Conservation (phyloP, 805 yeast species). For the Candida wancherniae region DNA sequence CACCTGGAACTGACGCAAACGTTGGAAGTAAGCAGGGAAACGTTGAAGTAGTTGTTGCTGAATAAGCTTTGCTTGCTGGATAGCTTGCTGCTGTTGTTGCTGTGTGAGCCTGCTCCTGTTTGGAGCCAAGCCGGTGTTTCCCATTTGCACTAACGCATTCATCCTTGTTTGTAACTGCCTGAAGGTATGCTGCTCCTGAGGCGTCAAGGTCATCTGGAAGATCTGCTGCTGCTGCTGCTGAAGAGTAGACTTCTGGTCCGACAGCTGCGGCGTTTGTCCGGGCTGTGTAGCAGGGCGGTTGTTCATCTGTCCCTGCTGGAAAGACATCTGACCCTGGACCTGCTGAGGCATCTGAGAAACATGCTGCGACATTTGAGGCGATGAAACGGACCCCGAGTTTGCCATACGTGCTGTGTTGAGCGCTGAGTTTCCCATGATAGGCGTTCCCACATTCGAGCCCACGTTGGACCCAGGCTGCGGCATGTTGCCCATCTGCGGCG, state of each 20-base stretch:
- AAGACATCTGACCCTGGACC: conserved; percentile 8
- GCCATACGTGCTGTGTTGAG: conserved; percentile 8
- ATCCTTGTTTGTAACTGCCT: conserved; percentile 37
- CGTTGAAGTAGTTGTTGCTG: conserved; percentile 36
- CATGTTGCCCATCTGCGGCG: conserved; percentile 12
- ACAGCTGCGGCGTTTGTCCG: conserved; percentile 4
- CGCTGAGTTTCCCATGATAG: conserved; percentile 11
- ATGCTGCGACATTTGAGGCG: conserved; percentile 13
- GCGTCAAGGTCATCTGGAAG: conserved; percentile 37
- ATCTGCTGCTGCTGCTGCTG: conserved; percentile 44
- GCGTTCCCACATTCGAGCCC: conserved; percentile 14
- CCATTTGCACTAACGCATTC: conserved; percentile 39
- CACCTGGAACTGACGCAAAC: conserved; percentile 34
- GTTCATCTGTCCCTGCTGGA: conserved; percentile 4
- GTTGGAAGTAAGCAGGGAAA: conserved; percentile 35
- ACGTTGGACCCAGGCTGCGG: conserved; percentile 11
- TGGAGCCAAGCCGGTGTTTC: conserved; percentile 41
- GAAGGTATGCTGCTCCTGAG: conserved; percentile 40
- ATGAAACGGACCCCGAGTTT: conserved; percentile 8
- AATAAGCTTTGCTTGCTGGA: conserved; percentile 36
- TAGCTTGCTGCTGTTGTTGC: conserved; percentile 42
- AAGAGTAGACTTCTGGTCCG: conserved; percentile 17
- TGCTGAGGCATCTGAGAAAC: conserved; percentile 9
- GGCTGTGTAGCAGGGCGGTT: conserved; percentile 14
- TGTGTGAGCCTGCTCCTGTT: conserved; percentile 37